These are phyloP conservation scores for Fraxinus floribunda DNA, from an alignment of 305 asterid genomes.

Conservation along the genomic window DNA sequence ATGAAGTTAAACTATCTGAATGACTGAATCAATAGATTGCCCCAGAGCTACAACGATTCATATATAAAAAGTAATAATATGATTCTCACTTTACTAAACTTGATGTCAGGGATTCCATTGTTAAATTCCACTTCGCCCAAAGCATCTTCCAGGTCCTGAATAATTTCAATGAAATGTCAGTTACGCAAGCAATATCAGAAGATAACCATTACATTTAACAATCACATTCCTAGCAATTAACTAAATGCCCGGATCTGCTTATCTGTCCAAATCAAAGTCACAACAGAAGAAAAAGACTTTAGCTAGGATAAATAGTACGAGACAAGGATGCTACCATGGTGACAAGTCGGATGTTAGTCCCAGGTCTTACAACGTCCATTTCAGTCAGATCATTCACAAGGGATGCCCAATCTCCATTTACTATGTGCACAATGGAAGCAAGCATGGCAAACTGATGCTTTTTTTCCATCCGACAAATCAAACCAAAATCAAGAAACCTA, in stretches of 20 bases:
- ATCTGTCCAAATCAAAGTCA: constrained; percentile 1
- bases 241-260: background rate
- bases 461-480: constrained; percentile 95
- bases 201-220: background rate
- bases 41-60: constrained; percentile 1
- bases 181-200: constrained; percentile 7
- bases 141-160: constrained; percentile 81
- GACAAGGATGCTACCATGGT: constrained; percentile 67
- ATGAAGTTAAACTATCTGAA: background rate
- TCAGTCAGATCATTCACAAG: constrained; percentile 77
- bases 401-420: constrained; percentile 90
- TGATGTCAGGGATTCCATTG: constrained; percentile 73
- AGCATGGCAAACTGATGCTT: constrained; percentile 95
- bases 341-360: constrained; percentile 71
- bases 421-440: constrained; percentile 81
- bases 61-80: constrained; percentile 1
- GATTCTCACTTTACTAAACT: constrained; percentile 84
- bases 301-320: constrained; percentile 7
- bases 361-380: constrained; percentile 85
- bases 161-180: constrained; percentile 27
- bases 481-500: constrained; percentile 97
- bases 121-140: constrained; percentile 66
- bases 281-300: background rate
- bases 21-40: constrained; percentile 1
- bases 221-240: constrained; percentile 1